Base-by-base conservation (phyloP, 2,329 filamentous ascomycete species). In the Cladosporium velox region DNA sequence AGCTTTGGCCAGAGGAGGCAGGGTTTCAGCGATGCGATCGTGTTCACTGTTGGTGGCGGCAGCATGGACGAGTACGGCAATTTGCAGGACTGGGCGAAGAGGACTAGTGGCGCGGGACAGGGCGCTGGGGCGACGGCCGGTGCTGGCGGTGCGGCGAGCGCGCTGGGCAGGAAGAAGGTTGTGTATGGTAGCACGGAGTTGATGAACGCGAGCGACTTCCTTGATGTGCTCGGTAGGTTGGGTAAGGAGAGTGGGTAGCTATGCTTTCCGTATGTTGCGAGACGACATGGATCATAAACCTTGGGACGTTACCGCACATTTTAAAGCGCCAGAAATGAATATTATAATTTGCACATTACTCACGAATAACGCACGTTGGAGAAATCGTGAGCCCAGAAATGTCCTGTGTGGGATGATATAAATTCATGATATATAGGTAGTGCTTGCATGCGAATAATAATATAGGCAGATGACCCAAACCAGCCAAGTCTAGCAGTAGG, bases 41-140 rank as follows among this genome's bases (percentile, higher is more conserved):
- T 79, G 0, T 79, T 79, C 65, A 77, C 76, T 21, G 77, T 79
- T 11, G 95, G 95, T 4, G 95, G 96, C 57, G 95, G 95, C 51
- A 97, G 93, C 76, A 98, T 99, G 91, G 95, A 99, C 72, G 95
- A 99, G 78, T 99, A 98, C 77, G 94, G 93, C 24, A 99, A 99
- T 78, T 78, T 99, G 76, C 92, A 97, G 77, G 95, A 98, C 76
- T 99, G 95, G 95, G 92, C 94, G 5, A 88, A 87, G 77, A 86
- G 94, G 70, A 93, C 92, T 4, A 84, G 80, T 60, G 82, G 81
- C 49, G 61, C 61, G 7, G 51, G 49, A 1, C 32, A 41, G 4
- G 61, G 32, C 7, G 51, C 49, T 34, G 61, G 26, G 15, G 3
- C 18, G 18, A 28, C 44, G 21, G 32, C 38, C 12, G 59, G 47